Conservation (phyloP, 2,329 filamentous ascomycete genomes). For the Apiospora pterosperma region DNA sequence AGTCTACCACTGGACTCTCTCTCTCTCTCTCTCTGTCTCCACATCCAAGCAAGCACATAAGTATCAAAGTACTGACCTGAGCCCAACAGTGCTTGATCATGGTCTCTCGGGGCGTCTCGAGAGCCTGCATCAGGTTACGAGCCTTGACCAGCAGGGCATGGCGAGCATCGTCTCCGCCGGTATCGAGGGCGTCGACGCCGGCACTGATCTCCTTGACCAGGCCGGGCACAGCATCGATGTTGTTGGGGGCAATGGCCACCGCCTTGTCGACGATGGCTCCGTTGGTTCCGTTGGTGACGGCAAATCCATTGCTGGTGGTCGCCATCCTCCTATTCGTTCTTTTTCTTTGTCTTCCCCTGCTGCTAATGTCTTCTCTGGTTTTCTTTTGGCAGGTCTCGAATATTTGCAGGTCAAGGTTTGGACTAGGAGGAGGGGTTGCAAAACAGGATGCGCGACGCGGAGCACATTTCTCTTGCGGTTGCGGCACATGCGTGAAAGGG, state of each 20-base stretch:
- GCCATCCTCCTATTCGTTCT: background rate
- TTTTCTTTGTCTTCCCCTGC: background rate
- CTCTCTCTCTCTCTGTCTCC: too few species aligned
- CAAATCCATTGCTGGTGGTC: background rate
- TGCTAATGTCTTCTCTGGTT: background rate
- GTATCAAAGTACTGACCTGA: conserved; percentile 22
- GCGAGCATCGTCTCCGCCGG: conserved; percentile 17
- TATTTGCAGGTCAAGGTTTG: background rate
- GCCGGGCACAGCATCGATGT: conserved; percentile 4
- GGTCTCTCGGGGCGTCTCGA: conserved; percentile 45
- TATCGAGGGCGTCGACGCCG: background rate
- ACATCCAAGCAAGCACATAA: conserved; percentile 13
- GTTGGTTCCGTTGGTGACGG: background rate
- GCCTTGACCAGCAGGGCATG: conserved; percentile 30
- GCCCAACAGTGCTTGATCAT: conserved; percentile 45
- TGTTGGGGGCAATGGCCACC: background rate
- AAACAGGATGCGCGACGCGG: background rate
- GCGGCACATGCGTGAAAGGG: background rate
- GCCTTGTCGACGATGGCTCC: conserved; percentile 6
- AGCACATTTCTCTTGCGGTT: background rate
- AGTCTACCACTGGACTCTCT: background rate
- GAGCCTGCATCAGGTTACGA: conserved; percentile 27
- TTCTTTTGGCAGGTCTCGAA: background rate
- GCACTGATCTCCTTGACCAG: conserved; percentile 11
- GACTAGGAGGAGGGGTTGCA: background rate